Evolutionary conservation across 352 stramenopile genomes (phyloP).

Genomic region (Globisporangium paroecandrum): DNA sequence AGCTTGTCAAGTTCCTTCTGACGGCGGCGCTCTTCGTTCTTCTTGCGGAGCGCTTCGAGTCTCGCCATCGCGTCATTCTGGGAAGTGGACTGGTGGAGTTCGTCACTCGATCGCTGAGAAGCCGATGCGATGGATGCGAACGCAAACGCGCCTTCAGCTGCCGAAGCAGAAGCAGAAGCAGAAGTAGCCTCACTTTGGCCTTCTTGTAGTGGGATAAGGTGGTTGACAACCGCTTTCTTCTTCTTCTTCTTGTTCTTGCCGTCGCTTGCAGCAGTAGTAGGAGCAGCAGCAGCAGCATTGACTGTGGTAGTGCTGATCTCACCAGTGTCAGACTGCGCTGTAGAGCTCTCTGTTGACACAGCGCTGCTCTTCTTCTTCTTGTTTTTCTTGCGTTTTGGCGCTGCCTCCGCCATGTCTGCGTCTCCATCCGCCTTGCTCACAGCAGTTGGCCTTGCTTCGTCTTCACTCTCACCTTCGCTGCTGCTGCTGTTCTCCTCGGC

Average conservation of each 20-base stretch:
- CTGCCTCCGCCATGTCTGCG: background rate
- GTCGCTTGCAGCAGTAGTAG: background rate
- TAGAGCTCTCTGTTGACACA: constrained; percentile 19
- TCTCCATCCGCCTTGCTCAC: background rate
- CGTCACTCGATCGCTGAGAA: constrained; percentile 1
- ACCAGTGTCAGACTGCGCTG: background rate
- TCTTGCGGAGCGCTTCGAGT: constrained; percentile 62
- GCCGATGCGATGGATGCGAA: background rate
- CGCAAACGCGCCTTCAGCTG: background rate
- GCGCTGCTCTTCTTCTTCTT: constrained; percentile 26
- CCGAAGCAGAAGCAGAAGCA: background rate
- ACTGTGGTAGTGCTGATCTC: background rate
- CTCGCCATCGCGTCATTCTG: constrained; percentile 70
- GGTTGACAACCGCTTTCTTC: constrained; percentile 25
- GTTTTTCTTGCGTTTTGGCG: constrained; percentile 14
- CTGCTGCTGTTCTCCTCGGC: constrained; percentile 21
- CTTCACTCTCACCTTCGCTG: constrained; percentile 17
- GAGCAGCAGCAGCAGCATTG: background rate
- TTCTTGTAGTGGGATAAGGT: constrained; percentile 28
- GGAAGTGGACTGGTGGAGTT: constrained; percentile 28
- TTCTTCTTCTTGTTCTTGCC: constrained; percentile 24
- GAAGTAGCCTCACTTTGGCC: constrained; percentile 3
- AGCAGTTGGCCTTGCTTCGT: constrained; percentile 2
- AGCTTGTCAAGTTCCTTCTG: constrained; percentile 28
- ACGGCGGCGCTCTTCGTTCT: constrained; percentile 75